Conservation (phyloP, 495 filamentous ascomycete species). For the Mytilinidion resinicola region DNA sequence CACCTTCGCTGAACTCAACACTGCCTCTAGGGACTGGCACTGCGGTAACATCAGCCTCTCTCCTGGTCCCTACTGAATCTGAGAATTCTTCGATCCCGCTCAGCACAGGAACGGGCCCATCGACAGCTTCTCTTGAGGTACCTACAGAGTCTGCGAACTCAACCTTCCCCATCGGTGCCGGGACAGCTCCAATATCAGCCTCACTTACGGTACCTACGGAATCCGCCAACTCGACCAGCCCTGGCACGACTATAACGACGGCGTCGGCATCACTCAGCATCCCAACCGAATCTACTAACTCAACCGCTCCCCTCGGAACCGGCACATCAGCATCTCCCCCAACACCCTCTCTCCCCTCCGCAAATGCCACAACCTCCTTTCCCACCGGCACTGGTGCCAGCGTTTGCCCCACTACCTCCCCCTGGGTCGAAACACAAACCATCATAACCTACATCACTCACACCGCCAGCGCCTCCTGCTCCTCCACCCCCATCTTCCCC, state of each 20-base stretch:
- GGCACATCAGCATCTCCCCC: not conserved
- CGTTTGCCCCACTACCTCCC: not conserved
- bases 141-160: not conserved
- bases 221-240: conserved; percentile 1
- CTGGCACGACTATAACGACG: not conserved
- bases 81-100: not conserved
- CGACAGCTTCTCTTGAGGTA: not conserved
- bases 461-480: not conserved
- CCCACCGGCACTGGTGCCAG: not conserved
- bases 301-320: not conserved
- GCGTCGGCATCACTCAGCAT: not conserved
- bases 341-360: not conserved
- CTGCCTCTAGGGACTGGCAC: not conserved
- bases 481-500: not conserved
- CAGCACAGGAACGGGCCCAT: not conserved
- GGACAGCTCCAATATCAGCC: not conserved
- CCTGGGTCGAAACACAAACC: not conserved
- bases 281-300: not conserved
- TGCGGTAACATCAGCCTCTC: not conserved
- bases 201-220: not conserved
- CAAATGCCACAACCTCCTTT: not conserved
- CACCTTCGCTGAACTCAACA: not conserved
- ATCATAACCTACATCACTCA: not conserved
- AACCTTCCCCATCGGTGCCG: not conserved
- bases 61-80: not conserved